These are phyloP conservation scores for Guadua angustifolia DNA, from an alignment of 176 grass and related monocot species.

Conservation along the genomic window DNA sequence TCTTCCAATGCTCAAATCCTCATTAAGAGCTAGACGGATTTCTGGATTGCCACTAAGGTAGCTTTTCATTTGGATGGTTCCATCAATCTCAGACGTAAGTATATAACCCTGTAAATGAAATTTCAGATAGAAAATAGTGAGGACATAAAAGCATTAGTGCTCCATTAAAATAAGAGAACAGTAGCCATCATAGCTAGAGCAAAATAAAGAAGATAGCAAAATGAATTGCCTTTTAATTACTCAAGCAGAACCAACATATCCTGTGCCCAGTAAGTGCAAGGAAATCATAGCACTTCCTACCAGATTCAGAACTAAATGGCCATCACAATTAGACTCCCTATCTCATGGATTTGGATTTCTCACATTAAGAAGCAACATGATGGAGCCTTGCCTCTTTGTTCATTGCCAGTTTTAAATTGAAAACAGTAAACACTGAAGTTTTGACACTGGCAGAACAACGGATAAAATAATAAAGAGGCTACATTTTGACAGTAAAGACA, in stretches of 20 bases:
- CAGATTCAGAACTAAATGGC: not conserved
- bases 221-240: not conserved
- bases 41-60: conserved; percentile 96
- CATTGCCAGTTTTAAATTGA: conserved; percentile 2
- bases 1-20: conserved; percentile 93
- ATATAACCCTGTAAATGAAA: conserved; percentile 79
- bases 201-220: conserved; percentile 31
- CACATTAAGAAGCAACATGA: not conserved
- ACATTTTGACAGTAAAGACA: not conserved
- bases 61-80: conserved; percentile 99
- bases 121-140: conserved; percentile 28
- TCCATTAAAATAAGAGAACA: conserved; percentile 19
- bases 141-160: not conserved
- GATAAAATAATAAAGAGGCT: conserved; percentile 6
- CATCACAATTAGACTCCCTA: not conserved
- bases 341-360: not conserved
- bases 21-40: conserved; percentile 97
- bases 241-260: not conserved
- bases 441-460: conserved; percentile 1
- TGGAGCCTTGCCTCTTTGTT: not conserved
- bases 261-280: not conserved
- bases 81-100: conserved; percentile 99
- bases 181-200: conserved; percentile 17
- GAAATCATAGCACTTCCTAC: not conserved
- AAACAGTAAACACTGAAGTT: conserved; percentile 11